Percentiles rank a stretch among this genome's conserved stretches.
phyloP scores from a whole-genome alignment of 2,329 filamentous ascomycete genomes.

The Curvularia sp. region DNA sequence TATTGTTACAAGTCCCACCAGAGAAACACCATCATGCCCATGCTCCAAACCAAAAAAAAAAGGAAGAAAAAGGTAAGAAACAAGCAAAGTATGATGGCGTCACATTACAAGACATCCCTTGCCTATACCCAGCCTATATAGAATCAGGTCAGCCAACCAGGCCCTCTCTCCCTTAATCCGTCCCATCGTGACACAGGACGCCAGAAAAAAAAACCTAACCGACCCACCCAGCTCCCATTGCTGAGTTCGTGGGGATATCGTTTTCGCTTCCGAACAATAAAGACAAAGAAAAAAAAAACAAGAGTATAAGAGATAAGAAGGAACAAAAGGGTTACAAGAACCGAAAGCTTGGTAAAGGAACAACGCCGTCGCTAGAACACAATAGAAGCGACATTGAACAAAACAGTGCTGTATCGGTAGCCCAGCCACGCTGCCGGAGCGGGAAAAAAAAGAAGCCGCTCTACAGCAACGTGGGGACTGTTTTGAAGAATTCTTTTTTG shows the following conservation, averaged over 20 bases:
- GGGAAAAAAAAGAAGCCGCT: slow-evolving; percentile 1
- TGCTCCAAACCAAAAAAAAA: neutral
- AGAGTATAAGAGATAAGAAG: neutral
- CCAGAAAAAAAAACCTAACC: slow-evolving; percentile 4
- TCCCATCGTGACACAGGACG: slow-evolving; percentile 6
- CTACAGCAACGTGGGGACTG: slow-evolving; percentile 27
- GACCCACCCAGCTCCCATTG: slow-evolving; percentile 14
- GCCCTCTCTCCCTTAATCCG: slow-evolving; percentile 3
- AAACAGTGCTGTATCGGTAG: slow-evolving; percentile 10
- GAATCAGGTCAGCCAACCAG: slow-evolving; percentile 9
- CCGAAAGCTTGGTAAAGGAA: slow-evolving; percentile 11
- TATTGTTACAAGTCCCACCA: slow-evolving; percentile 7
- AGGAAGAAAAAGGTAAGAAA: slow-evolving; percentile 1
- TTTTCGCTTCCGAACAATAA: neutral
- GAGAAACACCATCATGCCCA: slow-evolving; percentile 1
- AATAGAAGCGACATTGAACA: slow-evolving; percentile 29
- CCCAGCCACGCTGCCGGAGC: slow-evolving; percentile 30
- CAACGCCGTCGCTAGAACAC: slow-evolving; percentile 37
- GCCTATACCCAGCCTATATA: neutral
- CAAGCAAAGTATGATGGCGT: neutral
- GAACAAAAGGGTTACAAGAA: slow-evolving; percentile 1
- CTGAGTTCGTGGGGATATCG: slow-evolving; percentile 19
- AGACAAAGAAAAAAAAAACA: neutral
- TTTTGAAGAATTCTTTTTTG: slow-evolving; percentile 12
- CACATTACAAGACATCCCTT: neutral